Percentiles rank a stretch among this genome's conserved stretches.
Conservation (phyloP, 441 rosid species). For the Erysimum pusillum region DNA sequence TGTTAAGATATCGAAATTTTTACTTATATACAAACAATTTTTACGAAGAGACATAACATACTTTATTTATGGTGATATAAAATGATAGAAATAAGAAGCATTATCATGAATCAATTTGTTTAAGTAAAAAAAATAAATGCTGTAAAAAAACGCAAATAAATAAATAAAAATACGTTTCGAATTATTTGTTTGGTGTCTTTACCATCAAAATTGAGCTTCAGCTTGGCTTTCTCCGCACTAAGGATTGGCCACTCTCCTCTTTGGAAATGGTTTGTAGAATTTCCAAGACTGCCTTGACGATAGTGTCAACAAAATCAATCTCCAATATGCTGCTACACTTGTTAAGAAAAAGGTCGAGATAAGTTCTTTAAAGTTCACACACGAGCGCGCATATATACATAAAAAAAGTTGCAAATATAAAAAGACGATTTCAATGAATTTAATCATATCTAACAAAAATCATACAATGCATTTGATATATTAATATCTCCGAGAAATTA, state of each 20-base stretch:
- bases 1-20: too few species aligned
- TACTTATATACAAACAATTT: too few species aligned
- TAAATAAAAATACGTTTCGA: too few species aligned
- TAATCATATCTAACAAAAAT: background rate
- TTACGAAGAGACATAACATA: too few species aligned
- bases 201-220: constrained; percentile 3
- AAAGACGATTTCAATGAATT: background rate
- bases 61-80: background rate
- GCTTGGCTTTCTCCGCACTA: background rate
- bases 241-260: background rate
- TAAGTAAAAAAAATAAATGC: too few species aligned
- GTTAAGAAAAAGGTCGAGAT: background rate
- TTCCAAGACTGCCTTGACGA: background rate
- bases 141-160: too few species aligned
- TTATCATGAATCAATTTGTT: too few species aligned
- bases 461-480: background rate
- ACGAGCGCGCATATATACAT: background rate
- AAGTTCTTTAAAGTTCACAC: background rate
- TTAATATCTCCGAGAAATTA: background rate
- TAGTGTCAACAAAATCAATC: background rate
- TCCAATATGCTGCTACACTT: background rate
- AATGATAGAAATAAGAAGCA: background rate
- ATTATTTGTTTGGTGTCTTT: background rate
- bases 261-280: background rate
- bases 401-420: background rate